These are phyloP conservation scores for Brassica juncea DNA, from an alignment of 345 rosid species.

Conservation along the genomic window DNA sequence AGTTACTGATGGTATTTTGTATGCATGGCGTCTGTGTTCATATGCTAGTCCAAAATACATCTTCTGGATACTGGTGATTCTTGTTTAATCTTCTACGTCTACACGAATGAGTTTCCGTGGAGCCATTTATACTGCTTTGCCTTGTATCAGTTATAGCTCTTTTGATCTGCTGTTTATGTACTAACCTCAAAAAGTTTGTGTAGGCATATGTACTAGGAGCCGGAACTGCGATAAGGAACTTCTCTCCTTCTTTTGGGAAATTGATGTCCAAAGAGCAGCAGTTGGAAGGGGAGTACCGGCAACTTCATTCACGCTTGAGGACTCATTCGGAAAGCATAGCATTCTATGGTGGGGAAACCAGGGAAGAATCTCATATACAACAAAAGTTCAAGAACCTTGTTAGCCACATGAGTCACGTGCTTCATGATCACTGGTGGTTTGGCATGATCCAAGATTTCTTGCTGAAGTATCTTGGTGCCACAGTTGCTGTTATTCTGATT, in stretches of 20 bases:
- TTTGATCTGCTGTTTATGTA: not conserved
- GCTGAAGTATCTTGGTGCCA: slow-evolving; percentile 95
- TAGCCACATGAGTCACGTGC: slow-evolving; percentile 73
- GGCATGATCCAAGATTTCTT: slow-evolving; percentile 99
- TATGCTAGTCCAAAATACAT: slow-evolving; percentile 97
- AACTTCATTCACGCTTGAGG: slow-evolving; percentile 95
- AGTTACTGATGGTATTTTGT: slow-evolving; percentile 79
- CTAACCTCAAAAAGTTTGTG: slow-evolving; percentile 29
- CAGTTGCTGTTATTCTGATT: slow-evolving; percentile 88
- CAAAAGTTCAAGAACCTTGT: slow-evolving; percentile 76
- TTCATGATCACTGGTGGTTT: slow-evolving; percentile 99
- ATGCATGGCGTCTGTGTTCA: slow-evolving; percentile 95
- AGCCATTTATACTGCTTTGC: slow-evolving; percentile 10
- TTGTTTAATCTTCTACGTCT: slow-evolving; percentile 4
- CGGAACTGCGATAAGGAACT: slow-evolving; percentile 79
- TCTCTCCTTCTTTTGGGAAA: slow-evolving; percentile 95
- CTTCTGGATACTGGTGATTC: slow-evolving; percentile 87
- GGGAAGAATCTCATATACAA: slow-evolving; percentile 90
- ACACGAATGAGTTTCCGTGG: not conserved
- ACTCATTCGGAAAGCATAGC: slow-evolving; percentile 99
- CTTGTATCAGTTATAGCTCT: not conserved
- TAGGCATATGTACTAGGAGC: slow-evolving; percentile 94
- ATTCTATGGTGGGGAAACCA: slow-evolving; percentile 90
- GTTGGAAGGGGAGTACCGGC: slow-evolving; percentile 96
- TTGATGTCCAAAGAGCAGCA: slow-evolving; percentile 94